phyloP scores from a whole-genome alignment of 257 asterid genomes.

The Sherardia arvensis region DNA sequence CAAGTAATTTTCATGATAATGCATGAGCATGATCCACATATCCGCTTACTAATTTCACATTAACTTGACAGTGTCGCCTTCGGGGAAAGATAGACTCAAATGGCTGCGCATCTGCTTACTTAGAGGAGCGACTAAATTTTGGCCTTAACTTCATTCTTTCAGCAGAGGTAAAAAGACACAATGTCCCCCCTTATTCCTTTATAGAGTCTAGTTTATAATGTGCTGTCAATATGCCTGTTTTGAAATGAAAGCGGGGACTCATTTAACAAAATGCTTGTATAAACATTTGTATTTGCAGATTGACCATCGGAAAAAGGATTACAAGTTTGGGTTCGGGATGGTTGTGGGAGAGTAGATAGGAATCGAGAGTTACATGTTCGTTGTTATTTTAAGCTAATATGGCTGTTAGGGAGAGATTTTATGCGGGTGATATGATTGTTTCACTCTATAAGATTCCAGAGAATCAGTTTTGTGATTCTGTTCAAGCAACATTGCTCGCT shows the following conservation, averaged over 20 bases:
- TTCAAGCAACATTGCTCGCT: slow-evolving; percentile 6
- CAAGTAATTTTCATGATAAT: neutral
- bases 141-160: slow-evolving; percentile 89
- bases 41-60: neutral
- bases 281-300: slow-evolving; percentile 38
- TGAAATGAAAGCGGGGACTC: neutral
- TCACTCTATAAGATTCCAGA: slow-evolving; percentile 9
- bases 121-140: slow-evolving; percentile 78
- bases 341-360: slow-evolving; percentile 68
- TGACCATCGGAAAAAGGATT: slow-evolving; percentile 77
- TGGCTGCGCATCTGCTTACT: slow-evolving; percentile 60
- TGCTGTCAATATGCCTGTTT: neutral
- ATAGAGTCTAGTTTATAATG: too few species aligned
- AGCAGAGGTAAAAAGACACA: slow-evolving; percentile 65
- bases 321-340: slow-evolving; percentile 79
- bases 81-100: slow-evolving; percentile 89
- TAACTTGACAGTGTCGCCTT: slow-evolving; percentile 62
- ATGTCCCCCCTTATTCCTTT: neutral
- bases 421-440: slow-evolving; percentile 12
- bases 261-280: neutral
- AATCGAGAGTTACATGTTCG: neutral
- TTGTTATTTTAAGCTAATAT: slow-evolving; percentile 2
- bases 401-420: slow-evolving; percentile 7
- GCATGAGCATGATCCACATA: neutral
- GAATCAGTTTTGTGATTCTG: slow-evolving; percentile 21